Evolutionary conservation across 345 rosid species (phyloP).

Genomic region (Hibiscus tridactylites): DNA sequence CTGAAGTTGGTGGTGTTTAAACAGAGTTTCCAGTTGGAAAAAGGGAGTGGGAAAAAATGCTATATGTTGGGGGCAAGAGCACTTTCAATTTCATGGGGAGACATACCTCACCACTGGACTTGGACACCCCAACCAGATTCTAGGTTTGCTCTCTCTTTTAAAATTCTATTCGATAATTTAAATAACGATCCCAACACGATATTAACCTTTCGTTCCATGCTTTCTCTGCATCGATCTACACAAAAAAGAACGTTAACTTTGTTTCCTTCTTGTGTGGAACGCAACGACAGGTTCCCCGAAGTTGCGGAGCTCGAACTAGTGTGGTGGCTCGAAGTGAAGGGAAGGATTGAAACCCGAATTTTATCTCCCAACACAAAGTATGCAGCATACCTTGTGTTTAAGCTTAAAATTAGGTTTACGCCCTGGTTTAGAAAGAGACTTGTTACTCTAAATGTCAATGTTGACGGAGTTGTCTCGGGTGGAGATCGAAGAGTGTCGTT

Average conservation of each 20-base stretch:
- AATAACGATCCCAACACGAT: not conserved
- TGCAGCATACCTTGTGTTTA: constrained; percentile 19
- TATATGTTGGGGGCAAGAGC: constrained; percentile 26
- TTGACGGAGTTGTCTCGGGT: not conserved
- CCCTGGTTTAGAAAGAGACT: not conserved
- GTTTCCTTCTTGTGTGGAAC: not conserved
- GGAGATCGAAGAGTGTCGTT: not conserved
- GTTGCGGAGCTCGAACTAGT: constrained; percentile 6
- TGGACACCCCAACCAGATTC: constrained; percentile 16
- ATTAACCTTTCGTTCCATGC: not conserved
- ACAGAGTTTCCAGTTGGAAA: constrained; percentile 32
- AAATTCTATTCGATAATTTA: too few species aligned
- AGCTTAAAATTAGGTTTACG: not conserved
- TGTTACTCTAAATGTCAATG: not conserved
- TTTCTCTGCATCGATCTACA: too few species aligned
- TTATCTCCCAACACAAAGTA: constrained; percentile 18
- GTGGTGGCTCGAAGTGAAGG: constrained; percentile 15
- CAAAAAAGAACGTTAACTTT: not conserved
- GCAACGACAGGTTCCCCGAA: constrained; percentile 9
- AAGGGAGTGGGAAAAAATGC: constrained; percentile 28
- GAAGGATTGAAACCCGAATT: not conserved
- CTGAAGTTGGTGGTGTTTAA: not conserved
- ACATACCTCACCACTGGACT: constrained; percentile 17
- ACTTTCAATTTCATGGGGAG: constrained; percentile 24
- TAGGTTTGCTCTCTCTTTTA: constrained; percentile 11